A percentile compares a stretch with the other conserved stretches of the same genome.
These are phyloP conservation scores for Exophiala phaeomuriformis DNA, from an alignment of 2,329 filamentous ascomycete species.

Conservation along the genomic window DNA sequence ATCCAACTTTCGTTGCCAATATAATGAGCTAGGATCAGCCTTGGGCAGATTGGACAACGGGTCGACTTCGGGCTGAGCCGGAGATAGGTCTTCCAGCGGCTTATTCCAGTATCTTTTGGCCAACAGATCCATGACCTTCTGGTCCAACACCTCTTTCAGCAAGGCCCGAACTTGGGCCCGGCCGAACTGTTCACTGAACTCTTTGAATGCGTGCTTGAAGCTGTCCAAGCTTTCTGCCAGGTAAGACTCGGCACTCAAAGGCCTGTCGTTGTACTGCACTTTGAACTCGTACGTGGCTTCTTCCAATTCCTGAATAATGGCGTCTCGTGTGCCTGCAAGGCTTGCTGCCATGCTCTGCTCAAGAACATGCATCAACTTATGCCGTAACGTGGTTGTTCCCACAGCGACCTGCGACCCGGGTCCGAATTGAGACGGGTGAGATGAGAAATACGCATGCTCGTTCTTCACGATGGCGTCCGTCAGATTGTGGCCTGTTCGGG, in stretches of 20 bases:
- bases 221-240: constrained; percentile 88
- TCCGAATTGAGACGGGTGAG: constrained; percentile 75
- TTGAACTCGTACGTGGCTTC: constrained; percentile 99
- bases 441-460: constrained; percentile 76
- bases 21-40: constrained; percentile 73
- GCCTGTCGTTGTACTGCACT: constrained; percentile 96
- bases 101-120: constrained; percentile 97
- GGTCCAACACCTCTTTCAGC: constrained; percentile 85
- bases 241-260: constrained; percentile 91
- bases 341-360: constrained; percentile 96
- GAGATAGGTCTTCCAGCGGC: constrained; percentile 74
- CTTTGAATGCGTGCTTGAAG: constrained; percentile 97
- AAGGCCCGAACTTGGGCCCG: constrained; percentile 81
- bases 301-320: constrained; percentile 88
- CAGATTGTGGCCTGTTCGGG: constrained; percentile 71
- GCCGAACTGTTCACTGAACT: constrained; percentile 83
- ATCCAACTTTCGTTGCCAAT: constrained; percentile 92
- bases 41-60: constrained; percentile 72
- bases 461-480: constrained; percentile 76
- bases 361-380: constrained; percentile 93
- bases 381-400: constrained; percentile 78
- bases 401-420: constrained; percentile 64
- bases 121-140: constrained; percentile 85
- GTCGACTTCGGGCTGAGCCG: constrained; percentile 60
- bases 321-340: constrained; percentile 79